Evolutionary conservation across 768 basidiomycete genomes (phyloP).

Genomic region (Leccinum disarticulatum): DNA sequence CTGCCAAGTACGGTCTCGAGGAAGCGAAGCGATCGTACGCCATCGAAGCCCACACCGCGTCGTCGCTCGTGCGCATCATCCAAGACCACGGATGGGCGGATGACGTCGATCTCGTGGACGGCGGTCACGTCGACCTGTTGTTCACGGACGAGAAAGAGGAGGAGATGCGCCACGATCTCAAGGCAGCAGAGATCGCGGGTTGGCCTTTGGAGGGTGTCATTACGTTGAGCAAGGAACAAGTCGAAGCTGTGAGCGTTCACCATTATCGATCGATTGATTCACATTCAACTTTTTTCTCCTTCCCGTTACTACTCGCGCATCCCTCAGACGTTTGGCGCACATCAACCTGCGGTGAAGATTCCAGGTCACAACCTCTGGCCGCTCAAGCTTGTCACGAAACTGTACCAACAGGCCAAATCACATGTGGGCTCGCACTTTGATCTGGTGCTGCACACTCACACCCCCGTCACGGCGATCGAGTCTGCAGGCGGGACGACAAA

Average conservation of each 20-base stretch:
- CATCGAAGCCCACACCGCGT: constrained; percentile 58
- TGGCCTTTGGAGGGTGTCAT: constrained; percentile 43
- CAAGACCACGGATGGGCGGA: constrained; percentile 40
- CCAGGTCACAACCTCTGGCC: constrained; percentile 75
- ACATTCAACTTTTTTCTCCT: not conserved
- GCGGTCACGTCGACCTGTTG: constrained; percentile 52
- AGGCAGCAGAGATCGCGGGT: constrained; percentile 54
- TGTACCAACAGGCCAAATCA: constrained; percentile 48
- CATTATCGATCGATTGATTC: not conserved
- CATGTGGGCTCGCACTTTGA: constrained; percentile 32
- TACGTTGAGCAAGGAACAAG: constrained; percentile 48
- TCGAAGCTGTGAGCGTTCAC: constrained; percentile 42
- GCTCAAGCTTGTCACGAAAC: constrained; percentile 71
- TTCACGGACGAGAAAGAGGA: constrained; percentile 45
- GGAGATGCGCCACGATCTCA: constrained; percentile 43
- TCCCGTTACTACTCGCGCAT: not conserved
- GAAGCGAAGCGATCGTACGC: constrained; percentile 55
- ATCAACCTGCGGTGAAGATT: constrained; percentile 50
- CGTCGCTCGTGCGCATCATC: constrained; percentile 50
- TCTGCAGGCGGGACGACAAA: not conserved
- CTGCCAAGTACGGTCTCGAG: constrained; percentile 43
- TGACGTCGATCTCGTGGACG: constrained; percentile 61
- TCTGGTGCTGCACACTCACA: constrained; percentile 68
- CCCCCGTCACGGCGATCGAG: constrained; percentile 57
- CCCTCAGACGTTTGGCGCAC: constrained; percentile 34